Evolutionary conservation across 441 rosid species (phyloP).

Genomic region (Viola pubescens): DNA sequence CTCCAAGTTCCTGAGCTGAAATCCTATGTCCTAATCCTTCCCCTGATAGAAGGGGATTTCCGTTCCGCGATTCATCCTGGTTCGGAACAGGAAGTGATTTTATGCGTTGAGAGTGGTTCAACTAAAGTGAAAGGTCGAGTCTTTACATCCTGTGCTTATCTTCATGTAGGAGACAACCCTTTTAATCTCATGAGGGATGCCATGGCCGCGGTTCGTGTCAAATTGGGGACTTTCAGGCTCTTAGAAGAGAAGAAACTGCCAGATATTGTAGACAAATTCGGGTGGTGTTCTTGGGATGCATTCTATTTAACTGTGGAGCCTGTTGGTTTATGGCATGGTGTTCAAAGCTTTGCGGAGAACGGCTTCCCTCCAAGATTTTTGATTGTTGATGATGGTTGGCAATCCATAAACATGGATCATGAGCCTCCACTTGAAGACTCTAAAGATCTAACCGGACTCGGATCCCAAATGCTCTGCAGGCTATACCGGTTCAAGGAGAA

Average conservation of each 20-base stretch:
- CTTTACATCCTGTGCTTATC: constrained; percentile 32
- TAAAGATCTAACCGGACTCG: constrained; percentile 42
- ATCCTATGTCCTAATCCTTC: constrained; percentile 34
- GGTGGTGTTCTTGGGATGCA: constrained; percentile 84
- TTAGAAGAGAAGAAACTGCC: constrained; percentile 60
- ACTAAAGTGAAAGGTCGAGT: constrained; percentile 30
- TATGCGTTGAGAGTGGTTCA: constrained; percentile 64
- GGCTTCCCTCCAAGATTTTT: constrained; percentile 71
- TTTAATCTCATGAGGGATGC: constrained; percentile 49
- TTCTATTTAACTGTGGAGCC: constrained; percentile 60
- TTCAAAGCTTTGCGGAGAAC: constrained; percentile 47
- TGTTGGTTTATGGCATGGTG: constrained; percentile 48
- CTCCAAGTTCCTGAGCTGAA: neutral
- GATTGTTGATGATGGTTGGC: constrained; percentile 74
- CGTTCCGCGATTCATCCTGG: constrained; percentile 47
- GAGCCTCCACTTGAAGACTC: constrained; percentile 51
- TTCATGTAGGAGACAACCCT: constrained; percentile 53
- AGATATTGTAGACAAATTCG: constrained; percentile 58
- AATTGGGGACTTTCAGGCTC: constrained; percentile 51
- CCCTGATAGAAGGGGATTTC: constrained; percentile 49
- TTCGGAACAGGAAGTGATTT: constrained; percentile 37
- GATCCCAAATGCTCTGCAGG: constrained; percentile 71
- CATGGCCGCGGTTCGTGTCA: constrained; percentile 36
- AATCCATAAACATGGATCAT: constrained; percentile 47
- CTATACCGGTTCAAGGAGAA: constrained; percentile 53